A percentile compares a stretch with the other conserved stretches of the same genome.
These are phyloP conservation scores for Aspergillus sp. DNA, from an alignment of 2,329 filamentous ascomycete genomes.

Conservation along the genomic window DNA sequence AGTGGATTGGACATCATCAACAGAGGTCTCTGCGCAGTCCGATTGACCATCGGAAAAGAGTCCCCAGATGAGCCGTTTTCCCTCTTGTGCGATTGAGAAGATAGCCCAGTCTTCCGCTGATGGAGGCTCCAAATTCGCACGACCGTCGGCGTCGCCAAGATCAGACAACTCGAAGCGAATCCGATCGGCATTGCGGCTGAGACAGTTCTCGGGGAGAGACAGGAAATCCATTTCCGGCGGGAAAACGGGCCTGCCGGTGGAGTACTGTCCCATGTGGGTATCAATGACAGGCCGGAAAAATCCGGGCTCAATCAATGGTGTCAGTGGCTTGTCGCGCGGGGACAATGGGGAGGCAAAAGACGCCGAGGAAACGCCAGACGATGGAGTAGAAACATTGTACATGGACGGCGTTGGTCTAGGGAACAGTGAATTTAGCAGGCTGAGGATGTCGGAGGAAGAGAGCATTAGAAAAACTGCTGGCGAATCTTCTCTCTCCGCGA, in stretches of 20 bases:
- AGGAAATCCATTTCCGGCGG: constrained; percentile 32
- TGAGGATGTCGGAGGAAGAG: constrained; percentile 75
- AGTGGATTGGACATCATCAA: constrained; percentile 35
- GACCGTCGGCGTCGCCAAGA: constrained; percentile 36
- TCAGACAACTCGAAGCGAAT: constrained; percentile 44
- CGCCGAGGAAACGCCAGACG: constrained; percentile 24
- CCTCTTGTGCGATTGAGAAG: constrained; percentile 73
- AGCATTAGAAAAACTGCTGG: constrained; percentile 69
- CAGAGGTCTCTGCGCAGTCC: constrained; percentile 61
- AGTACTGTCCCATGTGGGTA: constrained; percentile 22
- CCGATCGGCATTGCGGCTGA: constrained; percentile 36
- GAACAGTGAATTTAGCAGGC: constrained; percentile 79
- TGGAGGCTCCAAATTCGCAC: constrained; percentile 68
- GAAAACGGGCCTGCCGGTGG: constrained; percentile 28
- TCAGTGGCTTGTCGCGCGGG: constrained; percentile 20
- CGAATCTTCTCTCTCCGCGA: constrained; percentile 31
- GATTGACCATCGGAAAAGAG: constrained; percentile 58
- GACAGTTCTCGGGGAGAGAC: constrained; percentile 22
- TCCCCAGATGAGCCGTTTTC: constrained; percentile 70
- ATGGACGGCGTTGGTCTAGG: constrained; percentile 47
- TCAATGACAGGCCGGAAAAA: constrained; percentile 34
- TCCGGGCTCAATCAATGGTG: constrained; percentile 27
- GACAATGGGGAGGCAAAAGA: constrained; percentile 17
- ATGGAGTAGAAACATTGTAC: constrained; percentile 28
- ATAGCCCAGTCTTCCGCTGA: constrained; percentile 82